These are phyloP conservation scores for Hymenoscyphus scutula DNA, from an alignment of 2,329 filamentous ascomycete species.

Conservation along the genomic window DNA sequence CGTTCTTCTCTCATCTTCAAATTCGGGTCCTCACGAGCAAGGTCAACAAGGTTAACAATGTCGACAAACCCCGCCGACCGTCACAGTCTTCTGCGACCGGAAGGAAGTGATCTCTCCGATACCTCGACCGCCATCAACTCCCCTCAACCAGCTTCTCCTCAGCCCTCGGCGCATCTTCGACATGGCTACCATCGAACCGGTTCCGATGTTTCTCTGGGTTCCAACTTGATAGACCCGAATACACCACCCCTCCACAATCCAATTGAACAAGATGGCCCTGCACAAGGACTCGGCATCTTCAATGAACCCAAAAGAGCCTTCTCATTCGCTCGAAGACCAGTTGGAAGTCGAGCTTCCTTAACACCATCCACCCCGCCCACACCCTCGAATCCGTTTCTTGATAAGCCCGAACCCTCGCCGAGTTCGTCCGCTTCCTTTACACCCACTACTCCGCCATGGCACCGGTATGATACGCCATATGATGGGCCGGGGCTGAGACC, in stretches of 20 bases:
- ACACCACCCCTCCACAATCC: slow-evolving; percentile 1
- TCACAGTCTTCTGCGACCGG: background rate
- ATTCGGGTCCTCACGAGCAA: background rate
- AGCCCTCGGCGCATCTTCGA: background rate
- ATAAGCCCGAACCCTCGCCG: background rate
- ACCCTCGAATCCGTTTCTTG: slow-evolving; percentile 8
- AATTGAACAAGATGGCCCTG: background rate
- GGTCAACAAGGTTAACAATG: too few relatives aligned
- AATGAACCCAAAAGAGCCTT: background rate
- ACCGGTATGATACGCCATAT: slow-evolving; percentile 7
- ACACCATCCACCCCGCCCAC: slow-evolving; percentile 9
- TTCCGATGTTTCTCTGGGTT: slow-evolving; percentile 6
- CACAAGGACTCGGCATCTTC: slow-evolving; percentile 8
- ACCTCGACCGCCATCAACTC: slow-evolving; percentile 8
- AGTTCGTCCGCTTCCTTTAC: slow-evolving; percentile 2
- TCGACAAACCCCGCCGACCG: background rate
- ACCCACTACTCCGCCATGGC: slow-evolving; percentile 12
- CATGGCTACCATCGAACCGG: slow-evolving; percentile 11
- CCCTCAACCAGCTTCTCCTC: background rate
- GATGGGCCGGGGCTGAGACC: background rate
- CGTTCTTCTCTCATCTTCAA: background rate
- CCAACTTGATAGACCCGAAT: background rate
- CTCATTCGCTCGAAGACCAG: slow-evolving; percentile 13
- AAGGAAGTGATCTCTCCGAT: slow-evolving; percentile 10
- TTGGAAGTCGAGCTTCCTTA: background rate